Conservation (phyloP, 139 green algal species). For the Picochlorum sp. region DNA sequence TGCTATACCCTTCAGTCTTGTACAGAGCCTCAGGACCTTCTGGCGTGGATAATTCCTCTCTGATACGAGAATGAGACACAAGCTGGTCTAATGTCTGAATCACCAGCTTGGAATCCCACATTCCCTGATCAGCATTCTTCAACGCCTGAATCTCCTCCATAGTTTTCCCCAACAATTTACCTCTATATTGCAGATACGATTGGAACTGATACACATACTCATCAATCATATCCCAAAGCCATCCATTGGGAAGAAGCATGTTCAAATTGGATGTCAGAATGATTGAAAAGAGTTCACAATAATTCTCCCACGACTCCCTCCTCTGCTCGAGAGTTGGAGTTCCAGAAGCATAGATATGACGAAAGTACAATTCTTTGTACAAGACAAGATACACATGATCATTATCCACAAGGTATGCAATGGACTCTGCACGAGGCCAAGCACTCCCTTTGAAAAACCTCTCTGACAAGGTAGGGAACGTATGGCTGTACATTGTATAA, state of each 20-base stretch:
- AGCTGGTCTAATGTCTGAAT: conserved; percentile 24
- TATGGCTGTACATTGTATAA: conserved; percentile 90
- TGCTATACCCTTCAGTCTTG: conserved; percentile 68
- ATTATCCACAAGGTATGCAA: conserved; percentile 81
- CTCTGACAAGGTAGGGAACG: conserved; percentile 89
- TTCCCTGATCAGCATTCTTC: neutral
- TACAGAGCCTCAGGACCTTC: conserved; percentile 37
- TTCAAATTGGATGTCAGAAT: conserved; percentile 90
- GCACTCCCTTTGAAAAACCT: conserved; percentile 84
- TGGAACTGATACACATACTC: conserved; percentile 99
- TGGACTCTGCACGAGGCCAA: conserved; percentile 80
- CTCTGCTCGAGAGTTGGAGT: conserved; percentile 70
- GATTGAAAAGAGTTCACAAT: conserved; percentile 79
- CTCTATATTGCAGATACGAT: conserved; percentile 75
- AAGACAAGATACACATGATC: conserved; percentile 98
- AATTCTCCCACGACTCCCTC: conserved; percentile 90
- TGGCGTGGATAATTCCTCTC: conserved; percentile 19
- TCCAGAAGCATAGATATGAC: conserved; percentile 82
- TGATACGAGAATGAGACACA: conserved; percentile 18
- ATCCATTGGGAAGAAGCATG: conserved; percentile 95
- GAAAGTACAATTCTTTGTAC: conserved; percentile 98
- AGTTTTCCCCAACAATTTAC: conserved; percentile 60
- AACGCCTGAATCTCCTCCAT: conserved; percentile 52
- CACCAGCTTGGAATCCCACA: conserved; percentile 25
- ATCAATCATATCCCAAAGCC: conserved; percentile 99